Percentiles rank a stretch among this genome's conserved stretches.
Conservation (phyloP, 2,329 filamentous ascomycete genomes). For the Gremmenia infestans region DNA sequence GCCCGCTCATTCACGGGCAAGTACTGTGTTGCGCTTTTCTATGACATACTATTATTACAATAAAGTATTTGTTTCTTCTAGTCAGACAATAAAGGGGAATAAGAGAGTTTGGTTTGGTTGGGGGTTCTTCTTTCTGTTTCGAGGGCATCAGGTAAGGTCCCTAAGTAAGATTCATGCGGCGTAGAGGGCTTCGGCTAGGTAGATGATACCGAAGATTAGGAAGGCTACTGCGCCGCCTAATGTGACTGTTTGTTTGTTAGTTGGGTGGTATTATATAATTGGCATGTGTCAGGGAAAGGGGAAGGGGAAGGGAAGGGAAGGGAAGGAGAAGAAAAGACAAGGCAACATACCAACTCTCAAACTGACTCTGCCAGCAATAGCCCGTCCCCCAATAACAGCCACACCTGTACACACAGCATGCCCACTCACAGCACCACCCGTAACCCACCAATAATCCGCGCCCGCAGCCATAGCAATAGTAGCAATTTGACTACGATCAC, state of each 20-base stretch:
- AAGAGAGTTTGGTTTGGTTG: too few species aligned
- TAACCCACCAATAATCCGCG: conserved; percentile 99
- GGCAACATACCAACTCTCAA: conserved; percentile 81
- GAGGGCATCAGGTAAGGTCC: too few species aligned
- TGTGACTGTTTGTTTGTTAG: conserved; percentile 60
- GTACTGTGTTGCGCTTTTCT: too few species aligned
- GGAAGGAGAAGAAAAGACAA: background rate
- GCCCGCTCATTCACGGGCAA: too few species aligned
- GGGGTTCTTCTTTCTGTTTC: too few species aligned
- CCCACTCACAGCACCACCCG: conserved; percentile 77
- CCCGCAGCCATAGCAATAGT: conserved; percentile 98
- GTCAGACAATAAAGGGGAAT: too few species aligned
- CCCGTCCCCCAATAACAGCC: conserved; percentile 86
- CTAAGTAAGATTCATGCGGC: conserved; percentile 1
- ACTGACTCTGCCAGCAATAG: conserved; percentile 90
- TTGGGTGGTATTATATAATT: conserved; percentile 3
- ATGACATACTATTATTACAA: too few species aligned
- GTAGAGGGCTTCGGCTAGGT: conserved; percentile 75
- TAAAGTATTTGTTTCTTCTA: too few species aligned
- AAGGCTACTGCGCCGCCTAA: conserved; percentile 88
- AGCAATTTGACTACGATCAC: conserved; percentile 93
- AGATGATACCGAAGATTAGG: conserved; percentile 86
- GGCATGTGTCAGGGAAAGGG: background rate
- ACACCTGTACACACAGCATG: conserved; percentile 87
- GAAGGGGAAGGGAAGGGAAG: background rate